A percentile compares a stretch with the other conserved stretches of the same genome.
Conservation (phyloP, 192 early-diverging fungal genomes). For the Backusella tarrabulga region DNA sequence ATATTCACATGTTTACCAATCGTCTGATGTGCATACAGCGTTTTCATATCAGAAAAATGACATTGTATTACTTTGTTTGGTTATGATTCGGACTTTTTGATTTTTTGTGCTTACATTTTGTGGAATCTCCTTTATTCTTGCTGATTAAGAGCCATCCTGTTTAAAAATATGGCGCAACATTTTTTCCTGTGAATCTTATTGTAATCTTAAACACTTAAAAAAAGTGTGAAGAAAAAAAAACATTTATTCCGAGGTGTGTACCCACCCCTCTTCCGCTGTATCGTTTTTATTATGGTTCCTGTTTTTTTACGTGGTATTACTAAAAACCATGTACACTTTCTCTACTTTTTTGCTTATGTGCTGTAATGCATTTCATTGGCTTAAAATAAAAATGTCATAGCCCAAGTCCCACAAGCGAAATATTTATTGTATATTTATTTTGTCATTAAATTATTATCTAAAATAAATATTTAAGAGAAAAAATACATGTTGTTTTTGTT, state of each 20-base stretch:
- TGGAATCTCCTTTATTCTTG: neutral
- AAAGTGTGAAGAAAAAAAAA: neutral
- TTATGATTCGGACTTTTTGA: neutral
- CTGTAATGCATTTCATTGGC: neutral
- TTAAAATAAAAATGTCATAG: neutral
- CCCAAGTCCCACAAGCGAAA: neutral
- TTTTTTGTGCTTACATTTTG: neutral
- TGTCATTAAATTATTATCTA: neutral
- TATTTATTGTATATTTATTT: neutral
- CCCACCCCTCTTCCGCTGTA: neutral
- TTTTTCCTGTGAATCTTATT: neutral
- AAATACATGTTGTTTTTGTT: neutral
- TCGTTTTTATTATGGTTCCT: neutral
- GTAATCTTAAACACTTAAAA: neutral
- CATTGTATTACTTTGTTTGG: conserved; percentile 1
- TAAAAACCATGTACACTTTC: neutral
- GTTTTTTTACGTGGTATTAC: neutral
- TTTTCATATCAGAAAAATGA: neutral
- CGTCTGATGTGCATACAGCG: neutral
- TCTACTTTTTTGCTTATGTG: neutral
- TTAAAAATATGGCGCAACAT: neutral
- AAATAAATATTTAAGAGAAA: neutral
- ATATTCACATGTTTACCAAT: conserved; percentile 3
- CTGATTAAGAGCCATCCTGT: neutral
- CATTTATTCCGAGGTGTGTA: neutral